These are phyloP conservation scores for Aspergillus sparsus DNA, from an alignment of 495 filamentous ascomycete species.

Conservation along the genomic window DNA sequence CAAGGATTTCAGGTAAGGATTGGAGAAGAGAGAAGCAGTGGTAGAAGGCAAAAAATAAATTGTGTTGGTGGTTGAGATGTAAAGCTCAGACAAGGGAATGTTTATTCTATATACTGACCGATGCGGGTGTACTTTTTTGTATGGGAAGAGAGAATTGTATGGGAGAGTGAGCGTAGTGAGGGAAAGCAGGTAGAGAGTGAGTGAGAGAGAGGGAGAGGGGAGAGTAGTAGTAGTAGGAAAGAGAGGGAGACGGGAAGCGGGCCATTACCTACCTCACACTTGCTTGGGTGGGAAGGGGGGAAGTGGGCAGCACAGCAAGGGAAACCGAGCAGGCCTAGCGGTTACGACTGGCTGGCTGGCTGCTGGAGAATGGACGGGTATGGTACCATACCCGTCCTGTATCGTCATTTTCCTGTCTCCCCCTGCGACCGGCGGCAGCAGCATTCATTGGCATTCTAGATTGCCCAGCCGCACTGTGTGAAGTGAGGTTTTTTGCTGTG, in stretches of 20 bases:
- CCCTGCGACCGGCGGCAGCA: slow-evolving; percentile 12
- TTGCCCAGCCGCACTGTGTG: slow-evolving; percentile 6
- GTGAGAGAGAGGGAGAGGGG: slow-evolving; percentile 41
- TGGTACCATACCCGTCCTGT: slow-evolving; percentile 26
- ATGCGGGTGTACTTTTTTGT: slow-evolving; percentile 47
- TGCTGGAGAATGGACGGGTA: slow-evolving; percentile 25
- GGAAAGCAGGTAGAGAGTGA: slow-evolving; percentile 44
- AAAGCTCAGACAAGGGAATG: slow-evolving; percentile 24
- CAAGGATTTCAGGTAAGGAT: slow-evolving; percentile 22
- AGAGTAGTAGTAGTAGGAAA: slow-evolving; percentile 64
- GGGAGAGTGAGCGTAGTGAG: slow-evolving; percentile 54
- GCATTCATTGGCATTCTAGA: slow-evolving; percentile 14
- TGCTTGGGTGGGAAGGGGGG: slow-evolving; percentile 26
- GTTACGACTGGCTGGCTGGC: slow-evolving; percentile 22
- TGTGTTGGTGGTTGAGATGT: slow-evolving; percentile 38
- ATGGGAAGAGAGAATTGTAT: slow-evolving; percentile 62
- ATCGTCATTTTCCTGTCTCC: slow-evolving; percentile 15
- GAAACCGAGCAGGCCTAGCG: slow-evolving; percentile 21
- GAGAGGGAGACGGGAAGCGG: slow-evolving; percentile 32
- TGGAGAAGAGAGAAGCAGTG: slow-evolving; percentile 23
- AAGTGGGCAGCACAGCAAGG: slow-evolving; percentile 32
- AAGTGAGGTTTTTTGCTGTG: background rate
- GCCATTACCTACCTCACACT: slow-evolving; percentile 27
- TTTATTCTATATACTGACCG: slow-evolving; percentile 39
- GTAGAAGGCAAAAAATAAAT: slow-evolving; percentile 24